Evolutionary conservation across 345 rosid genomes (phyloP).

Genomic region (Eucalyptus curtisii): DNA sequence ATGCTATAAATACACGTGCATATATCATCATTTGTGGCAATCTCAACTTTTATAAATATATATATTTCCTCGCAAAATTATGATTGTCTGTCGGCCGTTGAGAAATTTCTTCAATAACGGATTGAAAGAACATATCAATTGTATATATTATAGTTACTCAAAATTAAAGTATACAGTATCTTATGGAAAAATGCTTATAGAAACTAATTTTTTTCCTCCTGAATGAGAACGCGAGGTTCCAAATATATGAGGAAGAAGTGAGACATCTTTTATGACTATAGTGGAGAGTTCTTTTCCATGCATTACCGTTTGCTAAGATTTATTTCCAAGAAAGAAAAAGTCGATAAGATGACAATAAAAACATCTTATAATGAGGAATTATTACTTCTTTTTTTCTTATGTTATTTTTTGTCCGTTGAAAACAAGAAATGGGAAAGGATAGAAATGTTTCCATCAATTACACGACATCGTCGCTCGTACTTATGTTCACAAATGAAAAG

Average conservation of each 20-base stretch:
- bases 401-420: background rate
- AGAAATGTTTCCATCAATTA: background rate
- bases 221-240: background rate
- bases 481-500: background rate
- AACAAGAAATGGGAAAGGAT: background rate
- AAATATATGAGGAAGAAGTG: background rate
- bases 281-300: background rate
- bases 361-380: background rate
- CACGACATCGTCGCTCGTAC: background rate
- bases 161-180: background rate
- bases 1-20: background rate
- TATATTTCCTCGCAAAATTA: background rate
- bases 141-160: background rate
- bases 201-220: background rate
- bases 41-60: no score
- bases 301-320: background rate
- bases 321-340: background rate
- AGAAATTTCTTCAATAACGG: background rate
- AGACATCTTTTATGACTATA: background rate
- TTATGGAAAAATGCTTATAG: background rate
- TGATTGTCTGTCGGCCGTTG: background rate
- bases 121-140: background rate
- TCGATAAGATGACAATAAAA: background rate
- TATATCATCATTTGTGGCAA: background rate
- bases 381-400: background rate